phyloP scores from a whole-genome alignment of 2,329 filamentous ascomycete genomes.

The Aschersonia sp. region DNA sequence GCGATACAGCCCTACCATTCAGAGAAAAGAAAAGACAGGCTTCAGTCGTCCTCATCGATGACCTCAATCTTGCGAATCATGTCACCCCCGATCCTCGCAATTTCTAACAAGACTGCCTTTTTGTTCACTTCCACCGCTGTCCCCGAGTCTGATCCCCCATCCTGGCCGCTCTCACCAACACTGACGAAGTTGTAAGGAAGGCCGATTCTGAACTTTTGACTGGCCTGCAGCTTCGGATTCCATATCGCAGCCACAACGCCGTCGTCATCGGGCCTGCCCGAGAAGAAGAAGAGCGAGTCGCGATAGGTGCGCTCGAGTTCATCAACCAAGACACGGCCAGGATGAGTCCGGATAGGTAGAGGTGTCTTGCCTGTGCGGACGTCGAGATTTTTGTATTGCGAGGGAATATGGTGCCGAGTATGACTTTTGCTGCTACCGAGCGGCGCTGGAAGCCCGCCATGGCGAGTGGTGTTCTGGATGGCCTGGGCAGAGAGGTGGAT shows the following conservation, averaged over 20 bases:
- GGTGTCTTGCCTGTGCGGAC: constrained; percentile 31
- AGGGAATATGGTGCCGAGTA: constrained; percentile 1
- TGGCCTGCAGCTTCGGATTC: constrained; percentile 34
- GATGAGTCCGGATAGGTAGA: constrained; percentile 40
- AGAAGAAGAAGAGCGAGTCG: constrained; percentile 65
- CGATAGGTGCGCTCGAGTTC: constrained; percentile 56
- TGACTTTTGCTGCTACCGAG: too few species aligned
- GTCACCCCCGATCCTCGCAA: constrained; percentile 51
- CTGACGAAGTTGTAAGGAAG: constrained; percentile 43
- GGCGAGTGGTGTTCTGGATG: constrained; percentile 20
- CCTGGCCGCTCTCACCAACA: constrained; percentile 15
- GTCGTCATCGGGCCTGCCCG: constrained; percentile 41
- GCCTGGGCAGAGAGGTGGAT: constrained; percentile 50
- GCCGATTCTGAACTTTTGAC: constrained; percentile 54
- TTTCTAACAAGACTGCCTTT: constrained; percentile 54
- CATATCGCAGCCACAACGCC: constrained; percentile 41
- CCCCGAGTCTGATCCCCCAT: constrained; percentile 21
- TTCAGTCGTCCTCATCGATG: constrained; percentile 5
- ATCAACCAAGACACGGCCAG: constrained; percentile 45
- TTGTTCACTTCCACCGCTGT: constrained; percentile 46
- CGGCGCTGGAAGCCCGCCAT: constrained; percentile 9
- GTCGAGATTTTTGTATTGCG: constrained; percentile 72
- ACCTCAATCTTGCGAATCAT: constrained; percentile 54
- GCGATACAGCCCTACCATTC: background rate
- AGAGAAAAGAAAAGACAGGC: background rate